These are phyloP conservation scores for Naganishia randhawae DNA, from an alignment of 768 basidiomycete genomes.

Conservation along the genomic window DNA sequence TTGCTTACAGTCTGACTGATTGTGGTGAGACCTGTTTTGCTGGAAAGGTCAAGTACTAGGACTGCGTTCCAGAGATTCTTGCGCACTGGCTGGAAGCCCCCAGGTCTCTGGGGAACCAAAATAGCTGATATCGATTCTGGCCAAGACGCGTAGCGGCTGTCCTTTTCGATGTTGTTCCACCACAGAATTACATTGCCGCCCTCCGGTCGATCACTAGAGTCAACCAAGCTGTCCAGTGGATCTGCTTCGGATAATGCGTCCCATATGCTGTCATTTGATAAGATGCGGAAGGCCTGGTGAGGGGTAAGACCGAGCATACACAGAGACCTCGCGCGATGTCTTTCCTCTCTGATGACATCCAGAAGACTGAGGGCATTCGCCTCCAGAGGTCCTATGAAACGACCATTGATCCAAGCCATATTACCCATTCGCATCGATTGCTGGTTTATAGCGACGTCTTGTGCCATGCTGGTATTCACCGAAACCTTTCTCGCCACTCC, in stretches of 20 bases:
- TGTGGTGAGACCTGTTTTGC: constrained; percentile 60
- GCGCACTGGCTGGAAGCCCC: constrained; percentile 68
- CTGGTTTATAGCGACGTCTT: constrained; percentile 62
- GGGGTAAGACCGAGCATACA: constrained; percentile 63
- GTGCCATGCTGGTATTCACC: constrained; percentile 56
- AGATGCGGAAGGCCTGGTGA: constrained; percentile 65
- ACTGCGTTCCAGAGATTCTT: constrained; percentile 81
- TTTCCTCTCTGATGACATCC: constrained; percentile 69
- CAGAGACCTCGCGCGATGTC: constrained; percentile 60
- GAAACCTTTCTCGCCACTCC: constrained; percentile 65
- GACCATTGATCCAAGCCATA: constrained; percentile 77
- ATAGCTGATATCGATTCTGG: constrained; percentile 48
- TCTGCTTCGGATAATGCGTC: constrained; percentile 56
- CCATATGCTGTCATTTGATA: constrained; percentile 64
- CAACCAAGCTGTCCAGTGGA: constrained; percentile 71
- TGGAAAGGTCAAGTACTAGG: constrained; percentile 74
- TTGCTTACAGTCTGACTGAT: constrained; percentile 63
- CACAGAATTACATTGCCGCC: constrained; percentile 70
- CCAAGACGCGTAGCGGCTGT: constrained; percentile 54
- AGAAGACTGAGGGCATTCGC: constrained; percentile 70
- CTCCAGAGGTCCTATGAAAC: constrained; percentile 60
- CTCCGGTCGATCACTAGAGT: constrained; percentile 81
- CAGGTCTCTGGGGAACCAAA: constrained; percentile 72
- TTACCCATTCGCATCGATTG: constrained; percentile 56
- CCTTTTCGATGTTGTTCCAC: constrained; percentile 89